Conservation (phyloP, 345 rosid species). For the Chamaenerion angustifolium region DNA sequence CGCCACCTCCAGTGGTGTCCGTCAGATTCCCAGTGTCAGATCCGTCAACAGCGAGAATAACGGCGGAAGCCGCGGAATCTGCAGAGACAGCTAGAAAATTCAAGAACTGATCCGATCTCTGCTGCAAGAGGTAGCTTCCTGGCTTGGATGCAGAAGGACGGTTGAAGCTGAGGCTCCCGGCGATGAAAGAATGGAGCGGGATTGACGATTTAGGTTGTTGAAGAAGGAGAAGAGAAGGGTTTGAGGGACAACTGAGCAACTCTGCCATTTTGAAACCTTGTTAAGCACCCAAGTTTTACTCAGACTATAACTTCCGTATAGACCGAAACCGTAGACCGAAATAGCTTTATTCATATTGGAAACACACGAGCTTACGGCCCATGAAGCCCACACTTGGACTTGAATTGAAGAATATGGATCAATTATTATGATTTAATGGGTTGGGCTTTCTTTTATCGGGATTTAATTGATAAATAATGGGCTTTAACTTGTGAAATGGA, state of each 20-base stretch:
- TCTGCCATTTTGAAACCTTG: slow-evolving; percentile 1
- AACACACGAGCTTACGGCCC: too few species aligned
- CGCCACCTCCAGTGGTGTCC: slow-evolving; percentile 12
- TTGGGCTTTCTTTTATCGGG: too few species aligned
- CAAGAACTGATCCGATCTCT: slow-evolving; percentile 1
- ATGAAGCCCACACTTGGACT: too few species aligned
- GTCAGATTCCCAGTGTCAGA: neutral
- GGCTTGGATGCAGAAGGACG: neutral
- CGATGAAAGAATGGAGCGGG: neutral
- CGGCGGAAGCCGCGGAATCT: slow-evolving; percentile 1
- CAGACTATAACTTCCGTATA: neutral
- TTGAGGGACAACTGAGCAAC: slow-evolving; percentile 14
- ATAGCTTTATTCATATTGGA: too few species aligned
- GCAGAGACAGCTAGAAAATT: neutral
- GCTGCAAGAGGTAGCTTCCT: neutral
- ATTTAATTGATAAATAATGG: too few species aligned
- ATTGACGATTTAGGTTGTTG: slow-evolving; percentile 9
- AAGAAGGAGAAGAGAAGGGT: slow-evolving; percentile 24
- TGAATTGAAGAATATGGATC: too few species aligned
- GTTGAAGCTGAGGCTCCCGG: neutral
- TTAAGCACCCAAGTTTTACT: neutral
- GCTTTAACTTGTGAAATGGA: too few species aligned
- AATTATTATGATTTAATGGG: too few species aligned
- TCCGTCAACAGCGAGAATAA: slow-evolving; percentile 8
- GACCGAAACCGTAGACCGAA: neutral